Percentiles rank a stretch among this genome's conserved stretches.
Conservation (phyloP, 805 yeast species). For the Myxozyma mucilagina region DNA sequence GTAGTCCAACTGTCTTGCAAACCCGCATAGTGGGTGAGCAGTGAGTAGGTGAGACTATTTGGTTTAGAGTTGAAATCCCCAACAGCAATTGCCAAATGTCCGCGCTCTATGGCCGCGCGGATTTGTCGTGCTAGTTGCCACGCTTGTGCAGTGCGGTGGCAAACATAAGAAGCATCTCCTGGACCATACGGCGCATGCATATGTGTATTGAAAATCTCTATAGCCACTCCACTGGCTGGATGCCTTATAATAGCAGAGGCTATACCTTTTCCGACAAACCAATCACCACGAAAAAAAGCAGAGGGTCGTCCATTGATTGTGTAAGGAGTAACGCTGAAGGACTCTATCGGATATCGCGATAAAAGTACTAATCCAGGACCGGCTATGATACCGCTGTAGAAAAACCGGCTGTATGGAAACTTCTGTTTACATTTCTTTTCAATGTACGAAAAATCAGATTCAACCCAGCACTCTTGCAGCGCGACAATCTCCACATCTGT, state of each 20-base stretch:
- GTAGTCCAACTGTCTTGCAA: constrained; percentile 40
- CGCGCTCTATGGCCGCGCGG: constrained; percentile 61
- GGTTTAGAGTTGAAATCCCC: constrained; percentile 94
- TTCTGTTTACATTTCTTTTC: constrained; percentile 45
- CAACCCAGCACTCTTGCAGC: constrained; percentile 92
- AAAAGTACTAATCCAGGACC: constrained; percentile 92
- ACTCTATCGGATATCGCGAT: constrained; percentile 79
- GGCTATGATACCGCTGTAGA: constrained; percentile 71
- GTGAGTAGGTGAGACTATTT: constrained; percentile 74
- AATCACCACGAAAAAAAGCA: constrained; percentile 92
- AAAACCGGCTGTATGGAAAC: constrained; percentile 68
- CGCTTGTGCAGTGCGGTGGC: constrained; percentile 93
- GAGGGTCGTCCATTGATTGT: constrained; percentile 93
- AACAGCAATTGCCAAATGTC: constrained; percentile 82
- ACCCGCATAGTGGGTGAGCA: constrained; percentile 68
- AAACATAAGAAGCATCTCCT: constrained; percentile 87
- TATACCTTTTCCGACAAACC: constrained; percentile 92
- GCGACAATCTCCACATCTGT: constrained; percentile 78
- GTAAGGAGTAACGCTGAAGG: constrained; percentile 76
- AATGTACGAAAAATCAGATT: constrained; percentile 76
- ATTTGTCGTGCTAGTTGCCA: constrained; percentile 86
- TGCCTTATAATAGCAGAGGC: constrained; percentile 70
- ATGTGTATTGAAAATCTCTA: constrained; percentile 86
- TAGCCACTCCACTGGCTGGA: constrained; percentile 43
- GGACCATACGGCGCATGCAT: constrained; percentile 93